Percentiles rank a stretch among this genome's conserved stretches.
These are phyloP conservation scores for Penicillium coffeae DNA, from an alignment of 495 filamentous ascomycete species.

Conservation along the genomic window DNA sequence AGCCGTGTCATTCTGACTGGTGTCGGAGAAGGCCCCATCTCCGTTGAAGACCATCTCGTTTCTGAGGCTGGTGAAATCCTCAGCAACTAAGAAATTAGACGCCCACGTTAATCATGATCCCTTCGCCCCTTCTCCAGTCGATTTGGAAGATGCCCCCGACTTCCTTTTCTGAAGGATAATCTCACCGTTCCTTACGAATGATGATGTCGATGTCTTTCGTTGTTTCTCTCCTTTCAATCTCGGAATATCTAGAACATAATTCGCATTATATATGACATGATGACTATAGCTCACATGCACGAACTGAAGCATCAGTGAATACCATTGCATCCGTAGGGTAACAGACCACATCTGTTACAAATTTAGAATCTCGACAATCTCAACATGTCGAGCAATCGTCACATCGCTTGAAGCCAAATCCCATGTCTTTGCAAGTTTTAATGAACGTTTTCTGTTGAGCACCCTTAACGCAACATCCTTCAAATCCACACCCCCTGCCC, in stretches of 20 bases:
- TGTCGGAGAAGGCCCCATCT: conserved; percentile 85
- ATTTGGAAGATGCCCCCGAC: conserved; percentile 24
- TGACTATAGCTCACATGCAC: background rate
- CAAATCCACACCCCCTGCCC: conserved; percentile 9
- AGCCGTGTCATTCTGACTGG: conserved; percentile 84
- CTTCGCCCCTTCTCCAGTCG: conserved; percentile 8
- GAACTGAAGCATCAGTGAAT: no score
- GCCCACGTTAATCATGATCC: conserved; percentile 11
- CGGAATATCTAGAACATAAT: conserved; percentile 15
- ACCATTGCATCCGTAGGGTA: no score
- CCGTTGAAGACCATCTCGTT: conserved; percentile 73
- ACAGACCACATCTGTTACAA: background rate
- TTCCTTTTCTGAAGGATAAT: conserved; percentile 12
- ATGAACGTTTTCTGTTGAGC: conserved; percentile 9
- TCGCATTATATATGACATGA: background rate
- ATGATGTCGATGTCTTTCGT: conserved; percentile 18
- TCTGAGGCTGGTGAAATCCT: conserved; percentile 61
- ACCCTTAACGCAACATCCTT: conserved; percentile 16
- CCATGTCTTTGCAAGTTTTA: conserved; percentile 5
- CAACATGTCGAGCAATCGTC: conserved; percentile 17
- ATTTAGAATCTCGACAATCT: background rate
- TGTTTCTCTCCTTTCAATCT: conserved; percentile 9
- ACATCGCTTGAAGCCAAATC: conserved; percentile 16
- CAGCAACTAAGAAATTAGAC: conserved; percentile 16
- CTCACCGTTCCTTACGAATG: conserved; percentile 11